Conservation (phyloP, 2,329 filamentous ascomycete genomes). For the Trichophyton simii region DNA sequence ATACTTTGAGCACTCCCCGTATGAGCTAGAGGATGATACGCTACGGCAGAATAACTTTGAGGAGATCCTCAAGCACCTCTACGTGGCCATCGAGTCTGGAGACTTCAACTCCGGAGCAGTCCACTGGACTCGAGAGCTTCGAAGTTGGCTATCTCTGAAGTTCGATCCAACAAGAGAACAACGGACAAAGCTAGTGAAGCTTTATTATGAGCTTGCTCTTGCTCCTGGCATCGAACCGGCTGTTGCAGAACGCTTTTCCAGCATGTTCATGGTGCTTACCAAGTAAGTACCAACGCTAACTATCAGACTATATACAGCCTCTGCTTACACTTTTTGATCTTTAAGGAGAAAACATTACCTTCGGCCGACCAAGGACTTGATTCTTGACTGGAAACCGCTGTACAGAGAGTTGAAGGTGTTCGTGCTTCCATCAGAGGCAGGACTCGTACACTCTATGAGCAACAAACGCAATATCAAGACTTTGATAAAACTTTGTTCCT, state of each 20-base stretch:
- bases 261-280: constrained; percentile 93
- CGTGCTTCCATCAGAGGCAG: constrained; percentile 72
- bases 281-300: constrained; percentile 49
- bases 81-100: constrained; percentile 78
- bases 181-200: constrained; percentile 67
- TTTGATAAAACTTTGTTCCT: constrained; percentile 77
- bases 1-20: constrained; percentile 83
- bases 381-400: constrained; percentile 81
- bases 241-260: constrained; percentile 79
- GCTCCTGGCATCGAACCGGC: constrained; percentile 75
- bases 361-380: constrained; percentile 76
- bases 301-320: background rate
- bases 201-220: constrained; percentile 89
- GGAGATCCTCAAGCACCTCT: constrained; percentile 86
- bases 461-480: constrained; percentile 57
- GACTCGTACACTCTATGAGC: constrained; percentile 48
- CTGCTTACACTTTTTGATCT: constrained; percentile 19
- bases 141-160: constrained; percentile 90
- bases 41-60: constrained; percentile 67
- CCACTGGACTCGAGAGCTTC: constrained; percentile 93
- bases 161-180: constrained; percentile 86
- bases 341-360: constrained; percentile 85
- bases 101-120: constrained; percentile 89
- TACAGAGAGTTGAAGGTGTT: constrained; percentile 88
- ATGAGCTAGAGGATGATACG: constrained; percentile 66